Base-by-base conservation (phyloP, 495 filamentous ascomycete species). In the Chaetomium fimeti region DNA sequence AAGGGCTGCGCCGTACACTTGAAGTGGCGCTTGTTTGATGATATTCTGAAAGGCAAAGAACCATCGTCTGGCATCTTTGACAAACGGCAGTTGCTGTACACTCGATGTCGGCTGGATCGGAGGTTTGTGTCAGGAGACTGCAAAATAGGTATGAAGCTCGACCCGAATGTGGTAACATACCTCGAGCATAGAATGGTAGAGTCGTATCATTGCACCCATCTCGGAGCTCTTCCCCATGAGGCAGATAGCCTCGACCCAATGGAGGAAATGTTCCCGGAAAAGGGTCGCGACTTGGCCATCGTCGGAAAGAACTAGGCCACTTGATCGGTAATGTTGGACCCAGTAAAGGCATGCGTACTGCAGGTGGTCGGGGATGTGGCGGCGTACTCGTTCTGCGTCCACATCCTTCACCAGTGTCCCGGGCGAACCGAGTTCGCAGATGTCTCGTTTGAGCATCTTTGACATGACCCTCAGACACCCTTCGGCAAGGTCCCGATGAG, bases 301-400 rank as follows among this genome's bases (percentile, higher is more conserved):
- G 16, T 55, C 52, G 32, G n/a, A 28, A 55, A 15, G 52, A n/a
- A 36, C 52, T 13, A 55, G 6, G 22, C 12, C 52, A 11, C 52
- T 36, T 28, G 15, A 28, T 6, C 51, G 9, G 8, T 49, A 43
- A 49, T 60, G 57, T 22, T 49, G 22, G 27, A 51, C 42, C 57
- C 57, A 60, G 24, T 60, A 60, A 18, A 42, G 43, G 51, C 43
- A 60, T 25, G 57, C 57, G 28, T 60, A 60, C 57, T 60, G 57
- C 7, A 60, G 22, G 27, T 22, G 13, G 27, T 29, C 32, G 18
- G 57, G 43, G 8, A 60, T 16, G 1, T 36, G 28, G 1, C 15
- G 32, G n/a, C 51, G 13, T 9, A 51, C n/a, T 5, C 32, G 18
- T 5, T 12, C 20, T 12, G 24, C 15, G 18, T 1, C 24, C 20